phyloP scores from a whole-genome alignment of 2,329 filamentous ascomycete genomes.

The Pseudofabraea citricarpa region DNA sequence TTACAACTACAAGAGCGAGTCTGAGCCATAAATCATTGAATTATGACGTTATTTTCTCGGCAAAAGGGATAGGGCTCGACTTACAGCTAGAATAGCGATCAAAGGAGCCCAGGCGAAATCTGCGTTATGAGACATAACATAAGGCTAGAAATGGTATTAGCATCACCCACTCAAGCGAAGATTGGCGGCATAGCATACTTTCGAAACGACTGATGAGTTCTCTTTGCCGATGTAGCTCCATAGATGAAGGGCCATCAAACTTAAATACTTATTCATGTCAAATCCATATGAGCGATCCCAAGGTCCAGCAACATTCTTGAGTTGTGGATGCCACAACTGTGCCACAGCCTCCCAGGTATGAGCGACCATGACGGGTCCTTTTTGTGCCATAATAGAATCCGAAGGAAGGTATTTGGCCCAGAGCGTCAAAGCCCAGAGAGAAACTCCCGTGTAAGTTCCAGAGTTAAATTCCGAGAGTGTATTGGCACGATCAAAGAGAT shows the following conservation, averaged over 20 bases:
- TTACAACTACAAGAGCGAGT: too few species aligned
- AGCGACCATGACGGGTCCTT: slow-evolving; percentile 45
- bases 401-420: slow-evolving; percentile 55
- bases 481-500: slow-evolving; percentile 48
- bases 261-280: slow-evolving; percentile 58
- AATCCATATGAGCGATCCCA: slow-evolving; percentile 62
- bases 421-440: slow-evolving; percentile 51
- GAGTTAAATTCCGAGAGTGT: slow-evolving; percentile 54
- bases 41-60: too few species aligned
- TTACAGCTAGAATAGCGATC: slow-evolving; percentile 50
- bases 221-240: slow-evolving; percentile 51
- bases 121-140: slow-evolving; percentile 47
- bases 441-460: slow-evolving; percentile 58
- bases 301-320: slow-evolving; percentile 58
- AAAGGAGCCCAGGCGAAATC: slow-evolving; percentile 56
- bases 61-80: too few species aligned
- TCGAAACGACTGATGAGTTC: slow-evolving; percentile 16
- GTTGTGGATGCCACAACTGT: slow-evolving; percentile 50
- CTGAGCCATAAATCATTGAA: too few species aligned
- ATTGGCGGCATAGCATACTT: slow-evolving; percentile 6
- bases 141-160: slow-evolving; percentile 1
- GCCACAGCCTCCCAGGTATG: slow-evolving; percentile 48
- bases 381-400: slow-evolving; percentile 46
- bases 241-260: slow-evolving; percentile 52
- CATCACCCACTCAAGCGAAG: not conserved